Base-by-base conservation (phyloP, 163 green algal genomes). In the Smithsoniella earleae region DNA sequence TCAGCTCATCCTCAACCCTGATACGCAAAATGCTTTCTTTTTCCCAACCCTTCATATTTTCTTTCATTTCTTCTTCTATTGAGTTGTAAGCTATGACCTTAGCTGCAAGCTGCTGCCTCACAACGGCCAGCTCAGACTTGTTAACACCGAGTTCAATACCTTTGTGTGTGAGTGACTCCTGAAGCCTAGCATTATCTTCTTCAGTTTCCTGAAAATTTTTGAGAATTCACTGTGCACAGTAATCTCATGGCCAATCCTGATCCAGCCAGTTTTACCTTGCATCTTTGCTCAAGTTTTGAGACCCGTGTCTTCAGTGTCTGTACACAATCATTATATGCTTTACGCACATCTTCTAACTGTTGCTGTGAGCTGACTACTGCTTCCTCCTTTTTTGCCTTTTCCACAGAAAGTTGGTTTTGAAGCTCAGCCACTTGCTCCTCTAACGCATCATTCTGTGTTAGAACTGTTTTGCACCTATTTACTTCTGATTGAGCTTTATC, bases 1-100 rank as follows among this genome's bases (percentile, higher is more conserved):
- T 49, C 10, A 49, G 40, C 40, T 49, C 10, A 10, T 49, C 40
- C 40, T 49, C 40, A 49, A 13, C 10, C 13, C 13, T 13, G 10
- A 49, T 49, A 13, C 40, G 40, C 40, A 10, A 13, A 10, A 49
- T 49, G 13, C 40, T 49, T 33, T 69, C 58, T 43, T 69, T 30
- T 13, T 69, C 58, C 58, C 58, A 69, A 20, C 58, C 8, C 6
- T 34, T 30, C 18, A 69, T n/a, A 13, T 69, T 69, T 30, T 69
- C 58, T 43, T 1, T 30, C 18, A 69, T 30, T 33, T 69, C 58
- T 28, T 8, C 27, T 5, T 69, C 8, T 33, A 69, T 25, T 69
- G 58, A 30, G 22, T 16, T 43, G 18, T 4, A 40, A 1, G 10
- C 58, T 13, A 49, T 13, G 10, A 13, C 40, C 40, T 49, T 10